Conservation (phyloP, 1,284 basidiomycete genomes). For the Austroboletus novae-zelandiae region DNA sequence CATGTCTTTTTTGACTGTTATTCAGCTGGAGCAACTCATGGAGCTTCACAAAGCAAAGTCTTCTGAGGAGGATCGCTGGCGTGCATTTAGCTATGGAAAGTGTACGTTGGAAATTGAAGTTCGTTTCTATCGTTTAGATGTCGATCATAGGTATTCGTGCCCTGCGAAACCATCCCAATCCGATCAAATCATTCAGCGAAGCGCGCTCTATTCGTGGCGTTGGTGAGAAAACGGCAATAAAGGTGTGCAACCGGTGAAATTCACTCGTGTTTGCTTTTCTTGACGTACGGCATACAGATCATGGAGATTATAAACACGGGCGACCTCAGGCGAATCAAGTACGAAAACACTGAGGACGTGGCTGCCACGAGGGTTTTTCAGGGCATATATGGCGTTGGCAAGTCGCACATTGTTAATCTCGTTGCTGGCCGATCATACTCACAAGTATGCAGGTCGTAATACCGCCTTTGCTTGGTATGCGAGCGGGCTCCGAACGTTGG, state of each 20-base stretch:
- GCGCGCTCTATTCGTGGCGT: slow-evolving; percentile 65
- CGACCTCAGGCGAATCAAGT: slow-evolving; percentile 54
- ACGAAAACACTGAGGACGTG: slow-evolving; percentile 62
- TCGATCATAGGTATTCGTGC: slow-evolving; percentile 49
- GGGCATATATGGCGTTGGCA: slow-evolving; percentile 85
- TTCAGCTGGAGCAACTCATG: slow-evolving; percentile 60
- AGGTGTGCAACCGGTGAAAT: slow-evolving; percentile 44
- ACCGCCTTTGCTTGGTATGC: slow-evolving; percentile 73
- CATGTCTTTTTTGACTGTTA: slow-evolving; percentile 5
- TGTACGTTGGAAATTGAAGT: slow-evolving; percentile 36
- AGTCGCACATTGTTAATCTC: slow-evolving; percentile 21
- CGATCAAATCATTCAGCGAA: slow-evolving; percentile 62
- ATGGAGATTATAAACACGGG: slow-evolving; percentile 78
- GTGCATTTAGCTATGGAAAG: slow-evolving; percentile 59
- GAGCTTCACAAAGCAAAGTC: slow-evolving; percentile 57
- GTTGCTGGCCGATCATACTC: background rate
- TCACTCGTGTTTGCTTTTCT: background rate
- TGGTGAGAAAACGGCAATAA: slow-evolving; percentile 71
- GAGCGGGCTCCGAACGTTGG: slow-evolving; percentile 74
- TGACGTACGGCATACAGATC: slow-evolving; percentile 46
- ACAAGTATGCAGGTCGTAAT: slow-evolving; percentile 44
- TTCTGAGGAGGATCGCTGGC: slow-evolving; percentile 59
- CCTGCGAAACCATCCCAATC: slow-evolving; percentile 51
- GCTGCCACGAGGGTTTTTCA: slow-evolving; percentile 55
- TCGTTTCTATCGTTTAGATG: slow-evolving; percentile 9